Evolutionary conservation across 2,329 filamentous ascomycete genomes (phyloP).

Genomic region (Akanthomyces muscarius): DNA sequence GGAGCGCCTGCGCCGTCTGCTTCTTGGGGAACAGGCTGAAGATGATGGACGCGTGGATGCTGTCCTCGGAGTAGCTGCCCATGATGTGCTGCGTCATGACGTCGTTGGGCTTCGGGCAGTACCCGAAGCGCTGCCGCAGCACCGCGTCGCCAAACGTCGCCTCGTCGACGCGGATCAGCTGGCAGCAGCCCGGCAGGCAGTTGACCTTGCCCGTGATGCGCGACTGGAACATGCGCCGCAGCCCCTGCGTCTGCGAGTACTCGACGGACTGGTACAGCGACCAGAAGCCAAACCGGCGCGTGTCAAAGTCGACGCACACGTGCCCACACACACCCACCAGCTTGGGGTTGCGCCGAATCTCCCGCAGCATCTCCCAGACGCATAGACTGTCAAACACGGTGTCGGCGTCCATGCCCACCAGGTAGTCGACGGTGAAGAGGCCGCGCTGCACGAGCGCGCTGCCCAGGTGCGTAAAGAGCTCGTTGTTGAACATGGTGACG

Average conservation of each 20-base stretch:
- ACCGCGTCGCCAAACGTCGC: slow-evolving; percentile 45
- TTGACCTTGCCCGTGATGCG: slow-evolving; percentile 47
- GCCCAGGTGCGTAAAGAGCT: slow-evolving; percentile 39
- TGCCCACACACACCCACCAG: slow-evolving; percentile 47
- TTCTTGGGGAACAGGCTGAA: slow-evolving; percentile 42
- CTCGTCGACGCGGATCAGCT: slow-evolving; percentile 46
- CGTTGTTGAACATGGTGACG: slow-evolving; percentile 44
- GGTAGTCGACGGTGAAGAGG: slow-evolving; percentile 38
- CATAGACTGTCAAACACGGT: slow-evolving; percentile 44
- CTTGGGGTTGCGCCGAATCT: slow-evolving; percentile 39
- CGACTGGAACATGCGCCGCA: slow-evolving; percentile 47
- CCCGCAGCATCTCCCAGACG: slow-evolving; percentile 40
- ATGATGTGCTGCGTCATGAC: slow-evolving; percentile 46
- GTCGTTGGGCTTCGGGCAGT: slow-evolving; percentile 46
- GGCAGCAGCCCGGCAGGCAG: slow-evolving; percentile 46
- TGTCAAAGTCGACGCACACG: slow-evolving; percentile 44
- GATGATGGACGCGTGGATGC: slow-evolving; percentile 46
- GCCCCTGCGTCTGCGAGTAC: slow-evolving; percentile 44
- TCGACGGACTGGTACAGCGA: slow-evolving; percentile 45
- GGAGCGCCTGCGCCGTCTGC: slow-evolving; percentile 43
- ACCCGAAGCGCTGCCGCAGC: slow-evolving; percentile 44
- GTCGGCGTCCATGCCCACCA: slow-evolving; percentile 46
- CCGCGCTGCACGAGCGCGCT: slow-evolving; percentile 35
- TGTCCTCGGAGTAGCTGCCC: slow-evolving; percentile 46
- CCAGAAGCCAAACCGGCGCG: slow-evolving; percentile 40